Evolutionary conservation across 768 basidiomycete genomes (phyloP), one percentile per base, ranked within the genome.

Genomic region (Dentipellis sp.): DNA sequence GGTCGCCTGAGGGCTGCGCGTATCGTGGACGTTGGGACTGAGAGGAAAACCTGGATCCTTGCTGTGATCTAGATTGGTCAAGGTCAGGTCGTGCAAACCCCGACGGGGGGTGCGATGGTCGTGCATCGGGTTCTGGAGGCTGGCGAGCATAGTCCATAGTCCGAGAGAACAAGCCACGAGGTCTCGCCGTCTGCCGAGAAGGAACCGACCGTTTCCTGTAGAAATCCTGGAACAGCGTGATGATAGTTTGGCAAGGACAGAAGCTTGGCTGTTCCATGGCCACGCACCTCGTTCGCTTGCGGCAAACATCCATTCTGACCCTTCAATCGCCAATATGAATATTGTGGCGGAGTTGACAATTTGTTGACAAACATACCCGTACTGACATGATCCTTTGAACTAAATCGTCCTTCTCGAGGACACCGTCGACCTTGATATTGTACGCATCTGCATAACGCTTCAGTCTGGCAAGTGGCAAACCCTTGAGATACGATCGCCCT

Each of bases 371-470:
- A 69, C 80, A 54, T 64, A 88, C 88, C 64, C 65, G 68, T 42
- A 68, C 69, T 22, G 67, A 66, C 1, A 88, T 47, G 48, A 87
- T 78, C 40, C 74, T 79, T 52, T 88, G 84, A 39, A 91, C 80
- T 47, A 91, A 70, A 65, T 91, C 88, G 52, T 87, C 83, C 68
- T 91, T 91, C 67, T 91, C 89, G 14, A 89, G 74, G 1, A 82
- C 79, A 50, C 78, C 77, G 55, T 75, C 78, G 16, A 79, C 75
- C 53, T 74, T 70, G 61, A 91, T 86, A 55, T 81, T 79, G 60
- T 91, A 91, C 5, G 82, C 84, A 53, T 73, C 77, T 22, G 83
- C 75, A 63, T 91, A 91, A 50, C 78, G 82, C 72, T 80, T 82
- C 50, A 91, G 72, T 62, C 79, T 86, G 47, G 77, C 68, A 42